Percentiles rank a stretch among this genome's conserved stretches.
These are phyloP conservation scores for Leavenworthia alabamica DNA, from an alignment of 345 rosid species.

Conservation along the genomic window DNA sequence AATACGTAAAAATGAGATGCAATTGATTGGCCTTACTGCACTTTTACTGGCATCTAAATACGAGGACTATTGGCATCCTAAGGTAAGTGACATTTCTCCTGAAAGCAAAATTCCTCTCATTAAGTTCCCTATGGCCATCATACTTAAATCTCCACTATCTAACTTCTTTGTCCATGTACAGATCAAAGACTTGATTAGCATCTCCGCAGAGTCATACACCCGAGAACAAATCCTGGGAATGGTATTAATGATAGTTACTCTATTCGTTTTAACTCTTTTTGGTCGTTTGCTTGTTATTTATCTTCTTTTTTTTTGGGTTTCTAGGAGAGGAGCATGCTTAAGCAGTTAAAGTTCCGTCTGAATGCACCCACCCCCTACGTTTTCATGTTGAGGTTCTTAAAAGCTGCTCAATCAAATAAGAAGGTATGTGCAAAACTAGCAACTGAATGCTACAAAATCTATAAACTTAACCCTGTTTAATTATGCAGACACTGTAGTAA, in stretches of 20 bases:
- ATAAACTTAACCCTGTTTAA: background rate
- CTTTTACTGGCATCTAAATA: conserved; percentile 87
- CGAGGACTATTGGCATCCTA: conserved; percentile 98
- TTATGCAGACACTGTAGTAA: background rate
- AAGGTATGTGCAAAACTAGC: conserved; percentile 37
- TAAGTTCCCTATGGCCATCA: background rate
- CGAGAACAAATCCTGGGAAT: conserved; percentile 62
- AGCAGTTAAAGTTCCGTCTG: conserved; percentile 70
- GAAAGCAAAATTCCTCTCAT: background rate
- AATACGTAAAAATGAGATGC: conserved; percentile 72
- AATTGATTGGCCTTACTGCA: conserved; percentile 83
- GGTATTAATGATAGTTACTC: conserved; percentile 41
- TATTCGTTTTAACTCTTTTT: background rate
- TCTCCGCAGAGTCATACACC: conserved; percentile 83
- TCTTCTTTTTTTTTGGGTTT: background rate
- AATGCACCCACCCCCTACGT: conserved; percentile 84
- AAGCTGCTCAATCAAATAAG: conserved; percentile 78
- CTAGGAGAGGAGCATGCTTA: conserved; percentile 77
- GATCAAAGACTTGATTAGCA: conserved; percentile 80
- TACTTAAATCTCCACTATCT: background rate
- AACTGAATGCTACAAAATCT: background rate
- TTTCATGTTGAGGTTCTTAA: conserved; percentile 89
- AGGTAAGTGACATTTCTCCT: conserved; percentile 39
- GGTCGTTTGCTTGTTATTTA: background rate
- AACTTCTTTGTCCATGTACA: conserved; percentile 24